phyloP scores from a whole-genome alignment of 1,284 basidiomycete species.

The Irpex sp. region DNA sequence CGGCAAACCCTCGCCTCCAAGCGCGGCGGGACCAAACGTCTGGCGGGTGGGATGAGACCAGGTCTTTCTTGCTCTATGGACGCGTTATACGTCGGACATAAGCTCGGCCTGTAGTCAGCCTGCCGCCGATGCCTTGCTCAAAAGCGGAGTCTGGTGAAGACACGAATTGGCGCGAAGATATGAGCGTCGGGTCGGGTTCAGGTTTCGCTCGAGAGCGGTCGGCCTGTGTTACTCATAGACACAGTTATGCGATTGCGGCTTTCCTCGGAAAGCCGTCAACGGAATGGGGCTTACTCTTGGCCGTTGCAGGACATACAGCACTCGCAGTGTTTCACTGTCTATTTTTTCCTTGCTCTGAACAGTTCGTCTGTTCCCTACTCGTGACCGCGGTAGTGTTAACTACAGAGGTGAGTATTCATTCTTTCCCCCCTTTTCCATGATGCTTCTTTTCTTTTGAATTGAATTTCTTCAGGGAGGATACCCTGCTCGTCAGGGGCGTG shows the following conservation, averaged over 20 bases:
- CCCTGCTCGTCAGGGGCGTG: slow-evolving; percentile 48
- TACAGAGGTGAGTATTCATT: slow-evolving; percentile 31
- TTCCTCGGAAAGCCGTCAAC: slow-evolving; percentile 47
- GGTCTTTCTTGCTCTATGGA: neutral
- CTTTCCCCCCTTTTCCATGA: slow-evolving; percentile 9
- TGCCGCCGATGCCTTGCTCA: slow-evolving; percentile 15
- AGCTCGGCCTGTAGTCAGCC: slow-evolving; percentile 2
- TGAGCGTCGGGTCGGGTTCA: slow-evolving; percentile 1
- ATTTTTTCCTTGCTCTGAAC: slow-evolving; percentile 52
- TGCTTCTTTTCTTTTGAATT: slow-evolving; percentile 31
- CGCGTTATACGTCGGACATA: neutral
- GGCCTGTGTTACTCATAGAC: slow-evolving; percentile 70
- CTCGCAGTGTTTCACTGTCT: slow-evolving; percentile 3
- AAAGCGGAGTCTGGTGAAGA: slow-evolving; percentile 28
- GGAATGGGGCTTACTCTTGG: slow-evolving; percentile 88
- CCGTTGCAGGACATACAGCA: slow-evolving; percentile 39
- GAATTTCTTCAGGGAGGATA: slow-evolving; percentile 91
- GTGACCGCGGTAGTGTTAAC: slow-evolving; percentile 13
- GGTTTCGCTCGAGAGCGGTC: slow-evolving; percentile 37
- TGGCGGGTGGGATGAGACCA: slow-evolving; percentile 27
- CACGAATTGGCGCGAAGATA: slow-evolving; percentile 17
- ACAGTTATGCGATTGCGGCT: slow-evolving; percentile 79
- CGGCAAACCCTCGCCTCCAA: slow-evolving; percentile 75
- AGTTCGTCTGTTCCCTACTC: slow-evolving; percentile 29
- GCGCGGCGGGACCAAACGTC: slow-evolving; percentile 33